These are phyloP conservation scores for Bretziella fagacearum DNA, from an alignment of 2,329 filamentous ascomycete species.

Conservation along the genomic window DNA sequence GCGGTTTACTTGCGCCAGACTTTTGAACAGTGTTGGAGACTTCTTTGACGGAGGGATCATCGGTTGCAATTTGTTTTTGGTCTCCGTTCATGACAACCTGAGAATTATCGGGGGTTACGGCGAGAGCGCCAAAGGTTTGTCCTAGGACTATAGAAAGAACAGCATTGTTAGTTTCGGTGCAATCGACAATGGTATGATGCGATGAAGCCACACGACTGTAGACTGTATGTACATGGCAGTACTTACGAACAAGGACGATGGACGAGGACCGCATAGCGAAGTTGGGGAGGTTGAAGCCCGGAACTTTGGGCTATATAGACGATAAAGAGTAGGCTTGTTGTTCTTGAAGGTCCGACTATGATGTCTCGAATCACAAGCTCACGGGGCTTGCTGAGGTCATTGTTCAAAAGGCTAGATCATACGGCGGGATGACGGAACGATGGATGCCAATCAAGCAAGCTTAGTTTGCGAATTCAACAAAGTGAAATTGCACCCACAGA, in stretches of 20 bases:
- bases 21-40: too few relatives aligned
- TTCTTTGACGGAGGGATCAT: too few relatives aligned
- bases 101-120: not conserved
- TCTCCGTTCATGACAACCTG: too few relatives aligned
- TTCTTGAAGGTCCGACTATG: not conserved
- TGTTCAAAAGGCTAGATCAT: not conserved
- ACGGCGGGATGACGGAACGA: too few relatives aligned
- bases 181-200: too few relatives aligned
- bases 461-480: too few relatives aligned
- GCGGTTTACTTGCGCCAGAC: not conserved
- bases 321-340: not conserved
- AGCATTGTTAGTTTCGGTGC: not conserved
- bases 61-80: too few relatives aligned
- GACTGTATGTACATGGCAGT: too few relatives aligned
- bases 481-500: too few relatives aligned
- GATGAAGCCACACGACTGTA: too few relatives aligned
- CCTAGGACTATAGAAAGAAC: not conserved
- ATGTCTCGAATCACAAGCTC: too few relatives aligned
- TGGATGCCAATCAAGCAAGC: too few relatives aligned
- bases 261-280: not conserved
- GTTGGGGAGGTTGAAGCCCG: not conserved
- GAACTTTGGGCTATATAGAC: not conserved
- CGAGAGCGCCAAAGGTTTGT: not conserved
- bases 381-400: not conserved
- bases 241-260: not conserved